A percentile compares a stretch with the other conserved stretches of the same genome.
Conservation (phyloP, 805 yeast species). For the Pichia eremophila region DNA sequence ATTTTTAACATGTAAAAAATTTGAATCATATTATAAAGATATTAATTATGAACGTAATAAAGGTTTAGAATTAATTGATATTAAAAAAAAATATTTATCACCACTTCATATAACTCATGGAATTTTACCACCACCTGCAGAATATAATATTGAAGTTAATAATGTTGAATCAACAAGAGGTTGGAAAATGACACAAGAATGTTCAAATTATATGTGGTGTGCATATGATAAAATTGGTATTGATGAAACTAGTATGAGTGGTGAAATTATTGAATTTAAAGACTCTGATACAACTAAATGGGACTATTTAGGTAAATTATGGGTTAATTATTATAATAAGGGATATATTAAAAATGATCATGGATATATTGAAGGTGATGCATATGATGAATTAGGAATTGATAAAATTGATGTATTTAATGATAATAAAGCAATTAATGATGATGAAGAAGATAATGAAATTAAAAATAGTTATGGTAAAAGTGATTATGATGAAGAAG, state of each 20-base stretch:
- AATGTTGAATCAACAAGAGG: slow-evolving; percentile 40
- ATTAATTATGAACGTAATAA: slow-evolving; percentile 24
- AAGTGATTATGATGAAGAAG: not conserved
- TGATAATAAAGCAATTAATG: not conserved
- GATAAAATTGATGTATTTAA: slow-evolving; percentile 13
- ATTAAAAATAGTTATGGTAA: not conserved
- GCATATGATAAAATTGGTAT: slow-evolving; percentile 52
- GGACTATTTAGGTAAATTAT: slow-evolving; percentile 39
- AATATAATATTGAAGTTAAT: slow-evolving; percentile 17
- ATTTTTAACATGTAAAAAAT: slow-evolving; percentile 46
- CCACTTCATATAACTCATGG: slow-evolving; percentile 37
- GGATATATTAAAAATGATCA: slow-evolving; percentile 18
- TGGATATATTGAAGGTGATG: slow-evolving; percentile 25
- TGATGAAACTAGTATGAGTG: slow-evolving; percentile 30
- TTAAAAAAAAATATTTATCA: slow-evolving; percentile 29
- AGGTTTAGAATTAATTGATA: slow-evolving; percentile 19
- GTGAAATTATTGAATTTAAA: slow-evolving; percentile 35
- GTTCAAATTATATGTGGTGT: slow-evolving; percentile 52
- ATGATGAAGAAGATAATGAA: not conserved
- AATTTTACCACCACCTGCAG: slow-evolving; percentile 44
- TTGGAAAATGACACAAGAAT: slow-evolving; percentile 47
- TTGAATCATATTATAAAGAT: slow-evolving; percentile 31
- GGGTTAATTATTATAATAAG: slow-evolving; percentile 36
- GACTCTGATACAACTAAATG: slow-evolving; percentile 25
- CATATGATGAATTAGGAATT: slow-evolving; percentile 23